Evolutionary conservation across 2,329 filamentous ascomycete species (phyloP), one percentile per base, ranked within the genome.

Genomic region (Trichoderma brevicompactum): DNA sequence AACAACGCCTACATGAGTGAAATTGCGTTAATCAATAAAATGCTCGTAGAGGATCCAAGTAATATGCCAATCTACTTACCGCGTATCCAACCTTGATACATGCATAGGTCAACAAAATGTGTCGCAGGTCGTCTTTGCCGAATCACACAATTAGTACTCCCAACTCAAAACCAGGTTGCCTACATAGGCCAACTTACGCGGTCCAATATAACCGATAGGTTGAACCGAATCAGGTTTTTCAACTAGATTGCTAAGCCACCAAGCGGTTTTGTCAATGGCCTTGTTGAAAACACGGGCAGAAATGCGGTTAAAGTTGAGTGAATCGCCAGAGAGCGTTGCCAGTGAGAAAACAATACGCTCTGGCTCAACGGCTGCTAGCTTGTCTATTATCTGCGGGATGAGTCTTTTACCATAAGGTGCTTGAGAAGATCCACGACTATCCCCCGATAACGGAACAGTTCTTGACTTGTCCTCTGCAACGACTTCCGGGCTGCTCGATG

Each of bases 361-460:
- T 5, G 53, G 53, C 15, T 56, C 53, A 17, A 12, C n/a, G 7
- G 40, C 38, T n/a, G 53, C 53, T 17, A 56, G 9, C 13, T 15
- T 9, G 10, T 56, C 53, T n/a, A 56, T 56, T 1, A 56, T 56
- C n/a, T 56, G 53, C 34, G 53, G 53, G 15, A 56, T 38, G 23
- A 56, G 53, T 41, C 53, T 28, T 13, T 4, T 44, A 0, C 53
- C 53, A 32, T 56, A 52, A 10, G 23, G 3, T 2, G n/a, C 15
- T 52, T 36, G 0, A 3, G 13, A 7, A n/a, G 15, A 10, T n/a
- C 15, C 15, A n/a, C 2, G 4, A 8, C 13, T 8, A 32, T 17
- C 28, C 34, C 7, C 5, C 7, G 28, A 12, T 52, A 7, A 17
- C 4, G 1, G 13, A 17, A 7, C 28, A 34, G 10, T 12, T 0